A percentile compares a stretch with the other conserved stretches of the same genome.
These are phyloP conservation scores for Gremmenia infestans DNA, from an alignment of 2,329 filamentous ascomycete species.

Conservation along the genomic window DNA sequence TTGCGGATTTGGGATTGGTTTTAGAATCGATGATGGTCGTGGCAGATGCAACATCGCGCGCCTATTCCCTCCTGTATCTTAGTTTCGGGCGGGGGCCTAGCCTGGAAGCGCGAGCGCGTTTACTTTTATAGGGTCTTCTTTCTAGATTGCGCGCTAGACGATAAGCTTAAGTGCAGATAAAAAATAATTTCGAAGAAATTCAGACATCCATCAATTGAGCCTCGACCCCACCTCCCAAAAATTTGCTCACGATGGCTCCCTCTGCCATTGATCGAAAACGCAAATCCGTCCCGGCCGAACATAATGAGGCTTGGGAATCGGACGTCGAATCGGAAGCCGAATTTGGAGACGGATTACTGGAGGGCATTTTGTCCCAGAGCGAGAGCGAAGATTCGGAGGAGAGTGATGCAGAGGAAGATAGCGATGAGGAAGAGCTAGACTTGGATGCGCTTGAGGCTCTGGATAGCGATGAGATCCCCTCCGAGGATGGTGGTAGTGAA, in stretches of 20 bases:
- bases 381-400: slow-evolving; percentile 53
- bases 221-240: slow-evolving; percentile 3
- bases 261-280: slow-evolving; percentile 44
- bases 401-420: slow-evolving; percentile 40
- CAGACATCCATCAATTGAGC: no score
- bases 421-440: slow-evolving; percentile 39
- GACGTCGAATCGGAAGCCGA: slow-evolving; percentile 56
- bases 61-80: no score
- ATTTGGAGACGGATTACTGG: slow-evolving; percentile 48
- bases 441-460: slow-evolving; percentile 37
- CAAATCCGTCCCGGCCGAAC: slow-evolving; percentile 55
- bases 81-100: no score
- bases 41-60: no score
- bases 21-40: no score
- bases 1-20: no score
- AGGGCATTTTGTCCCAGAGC: slow-evolving; percentile 52
- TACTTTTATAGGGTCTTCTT: no score
- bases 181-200: slow-evolving; percentile 14
- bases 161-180: slow-evolving; percentile 9
- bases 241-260: slow-evolving; percentile 25
- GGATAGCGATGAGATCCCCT: slow-evolving; percentile 47
- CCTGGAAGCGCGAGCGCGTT: no score
- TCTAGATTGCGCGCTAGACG: neutral
- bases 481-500: slow-evolving; percentile 31
- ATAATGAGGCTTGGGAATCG: slow-evolving; percentile 36